Base-by-base conservation (phyloP, 2,329 filamentous ascomycete species). In the Aureobasidium pullulans region DNA sequence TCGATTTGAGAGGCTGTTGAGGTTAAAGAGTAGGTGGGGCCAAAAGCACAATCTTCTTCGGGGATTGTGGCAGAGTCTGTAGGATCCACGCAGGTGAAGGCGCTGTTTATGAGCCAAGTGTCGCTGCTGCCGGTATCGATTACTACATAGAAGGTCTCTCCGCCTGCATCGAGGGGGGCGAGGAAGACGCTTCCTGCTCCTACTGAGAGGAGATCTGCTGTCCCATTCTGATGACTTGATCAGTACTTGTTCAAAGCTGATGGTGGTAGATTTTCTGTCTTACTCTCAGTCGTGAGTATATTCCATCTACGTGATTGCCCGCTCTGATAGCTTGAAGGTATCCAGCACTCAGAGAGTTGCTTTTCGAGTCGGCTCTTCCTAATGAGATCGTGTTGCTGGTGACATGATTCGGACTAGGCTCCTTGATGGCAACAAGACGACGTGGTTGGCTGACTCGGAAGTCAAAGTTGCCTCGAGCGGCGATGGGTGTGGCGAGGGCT, bases 41-140 rank as follows among this genome's bases (percentile, higher is more conserved):
- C 68, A 60, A 74, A 70, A 47, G 65, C 57, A 65, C 73, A 71
- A 36, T 65, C n/a, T 15, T 59, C 53, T 47, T 70, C 63, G 10
- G 19, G 6, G 3, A 48, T 13, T 9, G 43, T 28, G 3, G 31
- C n/a, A 6, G 52, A 48, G 29, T 42, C 28, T 0, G 13, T 10
- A 4, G 57, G 63, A 56, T 75, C 66, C 6, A 71, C 58, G 62
- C 75, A 77, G 13, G 52, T 63, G 47, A 70, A 76, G 1, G 69
- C 68, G 0, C 53, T 62, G 31, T 68, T 61, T 4, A 72, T 68
- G 1, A 79, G 65, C 74, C 77, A 80, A 1, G 76, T 78, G 59
- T 80, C 78, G 53, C 72, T 75, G 58, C 75, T 77, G 10, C 77
- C 78, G 2, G 76, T 79, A 60, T 80, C 78, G 50, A 80, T 67